Percentiles rank a stretch among this genome's conserved stretches.
Evolutionary conservation across 2,329 filamentous ascomycete species (phyloP).

Genomic region (Spiromastix sp.): DNA sequence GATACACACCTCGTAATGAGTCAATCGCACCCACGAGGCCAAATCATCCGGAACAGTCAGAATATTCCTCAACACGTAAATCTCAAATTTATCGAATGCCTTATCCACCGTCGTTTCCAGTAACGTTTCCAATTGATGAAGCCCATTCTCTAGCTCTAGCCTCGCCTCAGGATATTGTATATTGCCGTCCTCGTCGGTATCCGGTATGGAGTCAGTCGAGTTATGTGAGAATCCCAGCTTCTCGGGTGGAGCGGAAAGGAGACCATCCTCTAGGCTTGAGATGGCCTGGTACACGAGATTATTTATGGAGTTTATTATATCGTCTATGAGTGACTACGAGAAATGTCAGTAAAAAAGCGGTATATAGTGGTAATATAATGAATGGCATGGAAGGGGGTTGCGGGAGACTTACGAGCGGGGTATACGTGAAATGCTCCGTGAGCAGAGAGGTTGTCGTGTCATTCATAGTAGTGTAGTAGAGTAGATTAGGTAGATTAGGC

Average conservation of each 20-base stretch:
- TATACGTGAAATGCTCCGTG: conserved; percentile 93
- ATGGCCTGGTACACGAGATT: conserved; percentile 84
- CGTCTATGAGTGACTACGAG: conserved; percentile 77
- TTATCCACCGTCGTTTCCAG: conserved; percentile 72
- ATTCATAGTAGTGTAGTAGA: conserved; percentile 28
- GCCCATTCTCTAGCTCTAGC: conserved; percentile 77
- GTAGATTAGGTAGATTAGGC: background rate
- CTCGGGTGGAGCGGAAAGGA: conserved; percentile 62
- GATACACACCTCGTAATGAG: conserved; percentile 66
- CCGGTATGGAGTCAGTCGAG: conserved; percentile 35
- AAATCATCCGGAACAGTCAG: conserved; percentile 62
- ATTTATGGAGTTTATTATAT: conserved; percentile 95
- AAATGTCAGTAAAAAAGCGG: conserved; percentile 5
- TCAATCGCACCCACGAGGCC: conserved; percentile 66
- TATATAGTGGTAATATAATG: conserved; percentile 6
- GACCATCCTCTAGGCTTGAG: conserved; percentile 73
- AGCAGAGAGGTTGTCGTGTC: conserved; percentile 51
- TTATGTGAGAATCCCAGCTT: conserved; percentile 65
- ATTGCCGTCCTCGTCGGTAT: conserved; percentile 37
- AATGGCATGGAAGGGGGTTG: background rate
- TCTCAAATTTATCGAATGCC: conserved; percentile 77
- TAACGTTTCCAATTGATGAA: conserved; percentile 74
- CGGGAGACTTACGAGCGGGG: conserved; percentile 61
- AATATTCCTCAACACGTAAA: conserved; percentile 83
- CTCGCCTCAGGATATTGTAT: conserved; percentile 41